Base-by-base conservation (phyloP, 2,329 filamentous ascomycete genomes). In the Knufia fluminis region DNA sequence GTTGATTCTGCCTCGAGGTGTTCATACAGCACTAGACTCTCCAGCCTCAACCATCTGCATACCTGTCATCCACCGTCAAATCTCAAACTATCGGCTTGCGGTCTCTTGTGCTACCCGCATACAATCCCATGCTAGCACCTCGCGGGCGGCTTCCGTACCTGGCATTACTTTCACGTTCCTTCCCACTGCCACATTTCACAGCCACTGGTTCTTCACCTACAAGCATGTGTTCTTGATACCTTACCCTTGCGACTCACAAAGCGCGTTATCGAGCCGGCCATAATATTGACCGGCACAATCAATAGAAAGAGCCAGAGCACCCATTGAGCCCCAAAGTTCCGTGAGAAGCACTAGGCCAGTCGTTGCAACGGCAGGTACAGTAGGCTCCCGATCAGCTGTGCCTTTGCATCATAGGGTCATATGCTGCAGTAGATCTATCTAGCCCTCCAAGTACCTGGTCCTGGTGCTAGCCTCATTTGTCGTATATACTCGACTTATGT, bases 1-100 rank as follows among this genome's bases (percentile, higher is more conserved):
- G 9, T 41, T 8, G 40, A 42, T 24, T 42, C 40, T 42, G 40
- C 40, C 40, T 42, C 36, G 36, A 40, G 36, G 17, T 40, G 12
- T 10, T 40, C 22, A 26, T 8, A 42, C 10, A 42, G 4, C 40
- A 42, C 22, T 24, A 23, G n/a, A 14, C 40, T 10, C 10, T 22
- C 14, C 40, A 24, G 12, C 40, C 19, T 42, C 12, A 22, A 41
- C 6, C 19, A 41, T n/a, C 38, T 41, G 38, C 38, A 20, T 14
- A 36, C 4, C 33, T 36, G 4, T 14, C 7, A 12, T 12, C 6
- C 6, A 6, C 12, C 26, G 26, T 36, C 33, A 8, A 4, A 8
- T 4, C n/a, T n/a, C 6, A 36, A 36, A 14, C 9, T 17, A 8
- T 16, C 33, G 9, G 16, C 6, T 17, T 36, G n/a, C 33, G 33